Evolutionary conservation across 2,329 filamentous ascomycete genomes (phyloP).

Genomic region (Pestalotiopsis sp.): DNA sequence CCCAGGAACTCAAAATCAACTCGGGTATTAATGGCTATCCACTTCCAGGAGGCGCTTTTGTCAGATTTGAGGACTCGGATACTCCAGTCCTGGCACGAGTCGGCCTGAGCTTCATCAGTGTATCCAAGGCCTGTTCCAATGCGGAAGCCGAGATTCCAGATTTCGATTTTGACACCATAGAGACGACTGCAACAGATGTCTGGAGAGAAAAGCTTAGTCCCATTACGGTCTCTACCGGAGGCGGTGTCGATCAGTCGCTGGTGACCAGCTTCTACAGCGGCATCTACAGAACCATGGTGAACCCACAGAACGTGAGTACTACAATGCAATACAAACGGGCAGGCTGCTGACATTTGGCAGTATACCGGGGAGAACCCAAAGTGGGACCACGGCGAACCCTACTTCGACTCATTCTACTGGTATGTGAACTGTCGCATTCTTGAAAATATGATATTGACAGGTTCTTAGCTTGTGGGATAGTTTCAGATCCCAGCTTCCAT

Average conservation of each 20-base stretch:
- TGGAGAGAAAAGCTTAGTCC: slow-evolving; percentile 65
- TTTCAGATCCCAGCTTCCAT: slow-evolving; percentile 68
- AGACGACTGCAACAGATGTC: slow-evolving; percentile 51
- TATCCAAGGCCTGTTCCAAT: slow-evolving; percentile 66
- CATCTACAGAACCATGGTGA: slow-evolving; percentile 72
- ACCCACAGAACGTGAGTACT: slow-evolving; percentile 59
- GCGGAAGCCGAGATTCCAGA: slow-evolving; percentile 70
- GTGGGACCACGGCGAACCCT: slow-evolving; percentile 67
- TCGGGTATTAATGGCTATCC: slow-evolving; percentile 54
- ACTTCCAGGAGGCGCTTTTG: slow-evolving; percentile 64
- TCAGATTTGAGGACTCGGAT: slow-evolving; percentile 55
- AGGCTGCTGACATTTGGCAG: neutral
- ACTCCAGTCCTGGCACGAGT: slow-evolving; percentile 64
- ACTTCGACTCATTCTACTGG: slow-evolving; percentile 78
- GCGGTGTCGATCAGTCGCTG: slow-evolving; percentile 54
- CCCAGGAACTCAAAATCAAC: slow-evolving; percentile 49
- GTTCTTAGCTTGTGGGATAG: slow-evolving; percentile 64
- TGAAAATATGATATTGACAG: slow-evolving; percentile 10
- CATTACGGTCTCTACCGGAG: slow-evolving; percentile 53
- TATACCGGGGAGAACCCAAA: slow-evolving; percentile 73
- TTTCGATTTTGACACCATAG: slow-evolving; percentile 62
- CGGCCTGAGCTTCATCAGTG: slow-evolving; percentile 70
- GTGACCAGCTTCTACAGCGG: slow-evolving; percentile 71
- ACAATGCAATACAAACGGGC: too few species aligned
- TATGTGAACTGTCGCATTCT: slow-evolving; percentile 21